phyloP scores from a whole-genome alignment of 306 rosid genomes.

The Sechiopsis laciniata region DNA sequence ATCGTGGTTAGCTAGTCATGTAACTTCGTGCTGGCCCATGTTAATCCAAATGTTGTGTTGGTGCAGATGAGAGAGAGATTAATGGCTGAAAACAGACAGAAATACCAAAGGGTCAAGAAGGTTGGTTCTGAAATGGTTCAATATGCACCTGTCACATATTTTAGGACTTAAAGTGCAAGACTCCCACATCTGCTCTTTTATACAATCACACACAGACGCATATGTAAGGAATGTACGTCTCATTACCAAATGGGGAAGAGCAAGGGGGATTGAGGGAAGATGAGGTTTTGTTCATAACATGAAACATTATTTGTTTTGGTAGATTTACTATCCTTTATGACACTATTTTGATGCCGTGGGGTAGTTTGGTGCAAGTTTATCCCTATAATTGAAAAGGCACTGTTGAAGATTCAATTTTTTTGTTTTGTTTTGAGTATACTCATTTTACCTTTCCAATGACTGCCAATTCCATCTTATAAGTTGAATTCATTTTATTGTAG shows the following conservation, averaged over 20 bases:
- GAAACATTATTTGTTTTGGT: neutral
- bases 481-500: conserved; percentile 34
- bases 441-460: neutral
- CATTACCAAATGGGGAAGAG: neutral
- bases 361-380: neutral
- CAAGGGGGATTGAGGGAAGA: neutral
- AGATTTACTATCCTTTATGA: neutral
- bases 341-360: neutral
- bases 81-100: conserved; percentile 88
- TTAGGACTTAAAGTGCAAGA: neutral
- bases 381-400: neutral
- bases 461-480: conserved; percentile 25
- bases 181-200: neutral
- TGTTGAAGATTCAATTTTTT: neutral
- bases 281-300: neutral
- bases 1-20: conserved; percentile 13
- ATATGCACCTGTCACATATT: conserved; percentile 14
- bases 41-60: conserved; percentile 22
- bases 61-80: conserved; percentile 79
- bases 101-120: conserved; percentile 92
- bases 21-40: conserved; percentile 8
- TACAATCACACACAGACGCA: neutral
- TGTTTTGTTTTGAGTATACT: neutral
- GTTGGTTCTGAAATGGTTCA: conserved; percentile 41
- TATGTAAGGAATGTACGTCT: neutral